phyloP scores from a whole-genome alignment of 129 eudicot species.

The Saposhnikovia divaricata region DNA sequence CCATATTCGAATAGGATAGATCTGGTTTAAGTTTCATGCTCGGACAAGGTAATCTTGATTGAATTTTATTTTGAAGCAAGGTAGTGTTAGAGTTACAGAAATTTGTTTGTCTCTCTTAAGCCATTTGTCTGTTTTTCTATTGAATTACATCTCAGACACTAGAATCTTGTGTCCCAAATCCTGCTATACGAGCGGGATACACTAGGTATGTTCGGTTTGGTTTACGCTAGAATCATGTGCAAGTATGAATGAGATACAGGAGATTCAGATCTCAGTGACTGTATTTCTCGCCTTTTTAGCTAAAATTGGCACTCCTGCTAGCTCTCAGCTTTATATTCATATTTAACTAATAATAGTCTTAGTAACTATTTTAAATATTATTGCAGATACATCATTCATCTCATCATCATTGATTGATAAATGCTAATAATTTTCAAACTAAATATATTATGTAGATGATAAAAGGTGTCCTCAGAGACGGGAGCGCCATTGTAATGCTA shows the following conservation, averaged over 20 bases:
- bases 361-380: not conserved
- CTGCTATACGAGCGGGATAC: not conserved
- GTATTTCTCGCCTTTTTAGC: not conserved
- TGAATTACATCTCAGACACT: not conserved
- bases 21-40: not conserved
- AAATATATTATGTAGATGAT: conserved; percentile 23
- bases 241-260: not conserved
- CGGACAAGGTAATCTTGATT: not conserved
- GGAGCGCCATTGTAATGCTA: conserved; percentile 29
- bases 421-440: not conserved
- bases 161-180: not conserved
- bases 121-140: not conserved
- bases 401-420: not conserved
- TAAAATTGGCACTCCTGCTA: not conserved
- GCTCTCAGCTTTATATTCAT: not conserved
- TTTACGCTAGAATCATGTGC: not conserved
- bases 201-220: not conserved
- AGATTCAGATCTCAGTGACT: not conserved
- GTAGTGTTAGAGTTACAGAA: not conserved
- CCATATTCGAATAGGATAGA: not conserved
- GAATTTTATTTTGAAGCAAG: not conserved
- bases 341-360: not conserved
- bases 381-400: not conserved
- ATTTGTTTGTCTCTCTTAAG: not conserved
- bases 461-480: conserved; percentile 46